Conservation (phyloP, 1,284 basidiomycete species). For the Cryptococcus sp. region DNA sequence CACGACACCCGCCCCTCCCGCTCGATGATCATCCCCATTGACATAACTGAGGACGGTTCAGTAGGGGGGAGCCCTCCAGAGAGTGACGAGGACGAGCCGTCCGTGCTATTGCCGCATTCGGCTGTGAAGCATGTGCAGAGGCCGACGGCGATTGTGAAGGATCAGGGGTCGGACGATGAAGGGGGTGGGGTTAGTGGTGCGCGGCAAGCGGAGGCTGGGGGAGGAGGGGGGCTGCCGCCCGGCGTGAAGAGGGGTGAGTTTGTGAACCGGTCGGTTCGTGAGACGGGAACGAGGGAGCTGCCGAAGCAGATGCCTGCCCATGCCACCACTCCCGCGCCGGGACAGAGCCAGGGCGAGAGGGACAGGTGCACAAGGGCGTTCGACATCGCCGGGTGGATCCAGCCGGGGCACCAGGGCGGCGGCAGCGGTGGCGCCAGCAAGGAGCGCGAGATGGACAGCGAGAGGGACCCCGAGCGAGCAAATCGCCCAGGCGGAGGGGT, state of each 20-base stretch:
- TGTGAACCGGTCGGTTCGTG: neutral
- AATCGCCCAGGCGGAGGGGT: neutral
- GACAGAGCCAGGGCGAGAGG: neutral
- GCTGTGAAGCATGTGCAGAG: slow-evolving; percentile 28
- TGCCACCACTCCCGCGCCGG: neutral
- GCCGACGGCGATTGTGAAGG: slow-evolving; percentile 13
- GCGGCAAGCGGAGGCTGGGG: too few species aligned
- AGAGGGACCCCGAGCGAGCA: neutral
- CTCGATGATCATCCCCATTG: slow-evolving; percentile 12
- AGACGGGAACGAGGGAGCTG: neutral
- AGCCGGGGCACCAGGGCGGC: neutral
- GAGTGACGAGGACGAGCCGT: slow-evolving; percentile 36
- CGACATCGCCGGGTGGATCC: neutral
- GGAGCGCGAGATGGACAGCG: too few species aligned
- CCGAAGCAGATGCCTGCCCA: neutral
- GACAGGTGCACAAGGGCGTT: neutral
- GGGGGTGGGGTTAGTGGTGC: neutral
- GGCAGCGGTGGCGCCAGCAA: neutral
- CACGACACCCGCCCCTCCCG: neutral
- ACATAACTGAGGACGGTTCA: slow-evolving; percentile 10
- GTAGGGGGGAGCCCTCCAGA: slow-evolving; percentile 31
- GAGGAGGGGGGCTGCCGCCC: neutral
- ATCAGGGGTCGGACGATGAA: neutral
- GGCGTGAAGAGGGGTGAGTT: neutral
- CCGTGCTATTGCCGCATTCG: slow-evolving; percentile 29